Base-by-base conservation (phyloP, 371 early-diverging fungal genomes). In the Polyrhizophydium stewartii region DNA sequence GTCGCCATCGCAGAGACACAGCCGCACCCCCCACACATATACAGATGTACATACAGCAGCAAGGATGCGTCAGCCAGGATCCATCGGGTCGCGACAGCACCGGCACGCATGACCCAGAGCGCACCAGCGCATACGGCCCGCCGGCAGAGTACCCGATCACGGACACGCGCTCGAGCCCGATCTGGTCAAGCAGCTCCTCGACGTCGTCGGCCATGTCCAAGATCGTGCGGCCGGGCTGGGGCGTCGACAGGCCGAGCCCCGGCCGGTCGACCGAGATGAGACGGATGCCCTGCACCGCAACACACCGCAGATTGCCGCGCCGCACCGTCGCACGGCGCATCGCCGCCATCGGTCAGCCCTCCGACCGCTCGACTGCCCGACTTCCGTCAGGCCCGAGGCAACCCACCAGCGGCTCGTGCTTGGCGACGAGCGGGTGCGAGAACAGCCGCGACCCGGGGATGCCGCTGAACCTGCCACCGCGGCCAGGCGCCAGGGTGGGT, bases 121-220 rank as follows among this genome's bases (percentile, higher is more conserved):
- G 32, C 38, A 53, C 55, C 9, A 59, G 38, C 10, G 60, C 60
- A 49, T 59, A 59, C 22, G 60, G 60, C 5, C 60, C 60, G 25
- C 60, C 60, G 2, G 60, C 60, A 30, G 43, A 41, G n/a, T 59
- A 59, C 7, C 60, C 60, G 47, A 59, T 59, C 30, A 59, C 49
- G 19, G 60, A 59, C 45, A 59, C 45, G 24, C 38, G 31, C 21
- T 59, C 49, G 10, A 59, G 38, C 5, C 27, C n/a, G 12, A 59
- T 5, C 22, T 46, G 40, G 24, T 59, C 49, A 25, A 59, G 24
- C 19, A 59, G 41, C 52, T 59, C 49, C n/a, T 30, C 35, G 2
- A 59, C 60, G 28, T 59, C 60, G 16, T 10, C 40, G 3, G 45
- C 28, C 60, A 47, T 47, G 45, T 59, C 60, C n/a, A 6, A 31